Conservation (phyloP, 2,329 filamentous ascomycete species). For the Venturia nashicola region DNA sequence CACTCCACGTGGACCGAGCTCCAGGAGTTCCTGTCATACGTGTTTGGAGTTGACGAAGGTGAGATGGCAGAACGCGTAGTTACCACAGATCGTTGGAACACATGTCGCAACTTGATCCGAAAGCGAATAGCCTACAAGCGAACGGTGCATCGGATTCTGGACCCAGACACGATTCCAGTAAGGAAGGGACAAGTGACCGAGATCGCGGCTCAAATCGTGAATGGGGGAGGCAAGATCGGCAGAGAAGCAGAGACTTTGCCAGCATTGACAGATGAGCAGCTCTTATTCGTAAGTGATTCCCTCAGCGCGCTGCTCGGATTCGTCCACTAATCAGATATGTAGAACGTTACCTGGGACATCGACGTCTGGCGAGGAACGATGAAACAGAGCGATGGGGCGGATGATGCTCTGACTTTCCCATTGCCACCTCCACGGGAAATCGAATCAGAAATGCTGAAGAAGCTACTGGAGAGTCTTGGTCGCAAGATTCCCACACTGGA, state of each 20-base stretch:
- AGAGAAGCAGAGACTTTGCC: neutral
- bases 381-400: neutral
- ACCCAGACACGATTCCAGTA: neutral
- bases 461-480: neutral
- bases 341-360: neutral
- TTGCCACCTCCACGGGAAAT: neutral
- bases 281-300: neutral
- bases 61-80: neutral
- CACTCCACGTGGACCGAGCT: neutral
- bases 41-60: neutral
- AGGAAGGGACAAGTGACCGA: neutral
- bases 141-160: neutral
- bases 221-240: neutral
- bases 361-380: constrained; percentile 1
- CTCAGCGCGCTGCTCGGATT: neutral
- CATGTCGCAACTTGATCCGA: neutral
- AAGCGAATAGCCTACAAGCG: neutral
- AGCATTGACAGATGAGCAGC: neutral
- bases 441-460: neutral
- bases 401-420: neutral
- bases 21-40: neutral
- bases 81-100: neutral
- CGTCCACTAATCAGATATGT: neutral
- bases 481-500: neutral
- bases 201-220: neutral